phyloP scores from a whole-genome alignment of 140 eudicot genomes.

The Flaveria floridana region DNA sequence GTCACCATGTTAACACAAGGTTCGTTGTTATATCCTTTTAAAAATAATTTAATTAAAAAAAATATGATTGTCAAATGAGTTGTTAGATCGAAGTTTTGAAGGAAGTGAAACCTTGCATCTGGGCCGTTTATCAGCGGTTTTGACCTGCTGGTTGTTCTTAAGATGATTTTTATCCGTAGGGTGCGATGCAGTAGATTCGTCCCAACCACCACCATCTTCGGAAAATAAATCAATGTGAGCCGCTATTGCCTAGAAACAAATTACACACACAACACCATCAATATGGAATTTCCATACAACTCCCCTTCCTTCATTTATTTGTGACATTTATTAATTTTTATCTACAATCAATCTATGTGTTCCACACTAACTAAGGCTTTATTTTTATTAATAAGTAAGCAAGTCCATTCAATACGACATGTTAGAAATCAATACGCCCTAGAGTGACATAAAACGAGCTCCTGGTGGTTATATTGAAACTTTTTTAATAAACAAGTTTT shows the following conservation, averaged over 20 bases:
- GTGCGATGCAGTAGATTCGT: slow-evolving; percentile 62
- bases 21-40: neutral
- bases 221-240: slow-evolving; percentile 80
- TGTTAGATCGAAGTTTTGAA: neutral
- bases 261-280: neutral
- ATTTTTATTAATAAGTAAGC: too few species aligned
- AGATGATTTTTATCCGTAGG: slow-evolving; percentile 59
- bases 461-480: too few species aligned
- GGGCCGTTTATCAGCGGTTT: slow-evolving; percentile 78
- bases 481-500: too few species aligned
- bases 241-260: slow-evolving; percentile 59
- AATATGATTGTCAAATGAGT: neutral
- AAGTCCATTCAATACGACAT: too few species aligned
- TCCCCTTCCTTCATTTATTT: too few species aligned
- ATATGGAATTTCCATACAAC: too few species aligned
- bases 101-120: slow-evolving; percentile 67
- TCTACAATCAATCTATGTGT: too few species aligned
- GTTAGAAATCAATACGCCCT: too few species aligned
- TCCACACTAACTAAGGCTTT: too few species aligned
- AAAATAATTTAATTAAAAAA: too few species aligned
- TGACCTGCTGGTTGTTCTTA: slow-evolving; percentile 60
- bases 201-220: slow-evolving; percentile 57
- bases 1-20: neutral
- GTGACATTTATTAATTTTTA: too few species aligned
- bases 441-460: too few species aligned